Evolutionary conservation across 1,284 basidiomycete genomes (phyloP), one percentile per base, ranked within the genome.

Genomic region (Heterobasidion parviporum): DNA sequence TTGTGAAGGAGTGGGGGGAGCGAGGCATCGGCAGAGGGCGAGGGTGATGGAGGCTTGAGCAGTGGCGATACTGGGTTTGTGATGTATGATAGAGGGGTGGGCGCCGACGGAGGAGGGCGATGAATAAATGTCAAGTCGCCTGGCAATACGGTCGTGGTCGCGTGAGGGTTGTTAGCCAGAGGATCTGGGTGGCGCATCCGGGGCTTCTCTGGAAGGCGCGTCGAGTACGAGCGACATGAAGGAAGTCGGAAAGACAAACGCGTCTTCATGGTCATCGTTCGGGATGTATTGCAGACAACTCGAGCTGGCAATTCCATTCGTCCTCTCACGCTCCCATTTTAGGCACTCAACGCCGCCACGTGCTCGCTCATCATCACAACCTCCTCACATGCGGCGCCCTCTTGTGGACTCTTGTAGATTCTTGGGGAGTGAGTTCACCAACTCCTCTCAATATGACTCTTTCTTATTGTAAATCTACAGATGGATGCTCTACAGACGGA

Each of bases 81-180:
- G 2, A 81, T 83, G 57, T 82, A 79, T 16, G 88, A 91, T 58
- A 77, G 72, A 6, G 87, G 87, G 14, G 87, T 77, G 5, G 85
- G 83, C 8, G 81, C 77, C 2, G 84, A 81, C 0, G 88, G 86
- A 0, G 88, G 89, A 32, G 86, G 86, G 47, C 89, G 83, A 67
- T 87, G 86, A 58, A 91, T 83, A 66, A 91, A 90, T 1, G 86
- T 87, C 55, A 88, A 67, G 58, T 78, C 76, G 57, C 81, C 81
- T 4, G 76, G 68, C 46, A 89, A 70, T 9, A 74, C 60, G n/a
- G 79, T 79, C 61, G 83, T 78, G 36, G 72, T 69, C 38, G 82
- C 83, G 48, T 78, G 74, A 15, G 82, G 76, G 58, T 77, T 80
- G 68, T 78, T 78, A 51, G 70, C 59, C 50, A 91, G 74, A 14